Base-by-base conservation (phyloP, 169 alveolate species). In the Plasmodium gonderi region DNA sequence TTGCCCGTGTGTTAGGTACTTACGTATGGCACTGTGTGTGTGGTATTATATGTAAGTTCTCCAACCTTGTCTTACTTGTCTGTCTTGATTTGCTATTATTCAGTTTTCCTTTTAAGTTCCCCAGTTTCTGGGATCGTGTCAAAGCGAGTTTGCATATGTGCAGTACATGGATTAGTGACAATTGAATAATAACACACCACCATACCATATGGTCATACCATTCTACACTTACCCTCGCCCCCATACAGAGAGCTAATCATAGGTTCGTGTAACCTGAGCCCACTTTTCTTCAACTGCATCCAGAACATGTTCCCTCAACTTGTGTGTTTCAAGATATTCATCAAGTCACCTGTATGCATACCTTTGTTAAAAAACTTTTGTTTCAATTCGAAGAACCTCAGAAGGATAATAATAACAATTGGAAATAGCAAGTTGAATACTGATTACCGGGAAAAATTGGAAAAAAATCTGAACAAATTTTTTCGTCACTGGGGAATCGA, bases 331-430 rank as follows among this genome's bases (percentile, higher is more conserved):
- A 80, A 60, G 45, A 14, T 80, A 20, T 8, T 80, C 5, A 38
- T 80, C 2, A 33, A 45, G 0, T 65, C 91, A 1, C 91, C 91
- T 42, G 49, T 80, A 44, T 80, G 91, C 49, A 65, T 80, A 23
- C 72, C 91, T 20, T 42, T 80, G 12, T 33, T 80, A 38, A 80
- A 80, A 80, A 80, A 80, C 31, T 80, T 64, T 26, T 80, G 91
- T 12, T 80, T 65, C 14, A 80, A 80, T 12, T 80, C 80, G 2
- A 80, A 80, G 47, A 33, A 42, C 33, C 49, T 80, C 20, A 65
- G 91, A 17, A 47, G 33, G 12, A 80, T 80, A 7, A 65, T 26
- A 2, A 65, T 80, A 0, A 1, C 54, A 14, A 64, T 80, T 45
- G 69, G 26, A 2, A 80, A 67, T 5, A 42, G 54, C 5, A 29